Evolutionary conservation across 768 basidiomycete species (phyloP), one percentile per base, ranked within the genome.

Genomic region (Agrocybe chaxingu): DNA sequence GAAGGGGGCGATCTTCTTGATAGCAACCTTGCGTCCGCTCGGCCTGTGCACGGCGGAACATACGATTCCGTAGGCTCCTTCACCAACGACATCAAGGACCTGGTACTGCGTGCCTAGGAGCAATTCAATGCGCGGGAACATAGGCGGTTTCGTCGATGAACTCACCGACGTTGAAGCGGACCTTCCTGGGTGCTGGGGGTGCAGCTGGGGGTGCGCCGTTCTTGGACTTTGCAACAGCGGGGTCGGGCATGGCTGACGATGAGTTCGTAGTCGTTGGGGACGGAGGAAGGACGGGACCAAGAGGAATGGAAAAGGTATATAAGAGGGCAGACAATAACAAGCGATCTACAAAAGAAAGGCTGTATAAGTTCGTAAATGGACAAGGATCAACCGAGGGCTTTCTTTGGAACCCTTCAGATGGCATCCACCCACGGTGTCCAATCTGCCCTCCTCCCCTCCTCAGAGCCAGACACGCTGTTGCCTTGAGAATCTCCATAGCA

Each of bases 1-100:
- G 68, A 97, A 96, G 5, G 93, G 94, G 36, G 89, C 83, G 63
- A 97, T 87, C 71, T 92, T 93, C 80, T 96, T 98, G 75, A 96
- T 95, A 29, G 95, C 95, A 53, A 98, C 96, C 68, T 92, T 92
- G 52, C 91, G 87, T 46, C 86, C 84, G 46, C 89, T 90, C 2
- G 92, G 86, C 54, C 82, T 67, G 65, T 98, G 94, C 3, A 94
- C 73, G 4, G 95, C 95, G 18, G 94, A 95, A 69, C 90, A 93
- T 53, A 98, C 95, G 62, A 96, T 89, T 45, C 96, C 96, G 63
- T 96, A 95, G 45, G 93, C 93, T 19, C 93, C 90, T 65, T 92
- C 90, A 43, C 90, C 89, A 50, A 94, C 88, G 62, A 90, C 85
- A 73, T 90, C 87, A 56, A 90, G 80, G 24, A 92, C 87, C 66